Conservation (phyloP, 306 rosid species). For the Quercus mongolica region DNA sequence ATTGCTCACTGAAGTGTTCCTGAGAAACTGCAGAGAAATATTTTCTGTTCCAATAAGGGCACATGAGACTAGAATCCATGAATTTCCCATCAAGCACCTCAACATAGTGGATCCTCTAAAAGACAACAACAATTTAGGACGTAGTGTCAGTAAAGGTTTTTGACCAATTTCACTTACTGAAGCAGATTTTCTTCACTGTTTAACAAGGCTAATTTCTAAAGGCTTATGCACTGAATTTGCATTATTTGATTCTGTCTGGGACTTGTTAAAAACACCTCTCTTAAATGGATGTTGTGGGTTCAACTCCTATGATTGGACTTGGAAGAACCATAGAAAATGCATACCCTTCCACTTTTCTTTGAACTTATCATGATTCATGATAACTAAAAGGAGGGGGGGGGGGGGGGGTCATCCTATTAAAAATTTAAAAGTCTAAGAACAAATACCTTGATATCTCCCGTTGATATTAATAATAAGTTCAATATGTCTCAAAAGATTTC, state of each 20-base stretch:
- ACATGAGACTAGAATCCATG: conserved; percentile 14
- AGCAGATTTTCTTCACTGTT: conserved; percentile 3
- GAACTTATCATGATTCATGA: too few relatives aligned
- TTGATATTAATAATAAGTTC: too few relatives aligned
- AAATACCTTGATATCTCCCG: too few relatives aligned
- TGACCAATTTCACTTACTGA: conserved; percentile 13
- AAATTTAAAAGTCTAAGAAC: too few relatives aligned
- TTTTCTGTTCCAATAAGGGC: conserved; percentile 30
- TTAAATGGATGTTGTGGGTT: too few relatives aligned
- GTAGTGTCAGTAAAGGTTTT: conserved; percentile 54
- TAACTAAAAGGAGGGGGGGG: too few relatives aligned
- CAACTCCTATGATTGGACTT: too few relatives aligned
- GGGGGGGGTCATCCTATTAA: too few relatives aligned
- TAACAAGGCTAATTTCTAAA: not conserved
- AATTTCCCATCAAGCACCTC: conserved; percentile 47
- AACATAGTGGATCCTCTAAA: conserved; percentile 72
- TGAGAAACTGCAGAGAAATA: conserved; percentile 43
- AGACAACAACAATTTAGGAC: conserved; percentile 64
- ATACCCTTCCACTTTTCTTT: too few relatives aligned
- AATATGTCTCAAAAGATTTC: too few relatives aligned
- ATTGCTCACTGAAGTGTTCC: conserved; percentile 52
- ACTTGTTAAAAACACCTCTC: not conserved
- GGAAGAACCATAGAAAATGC: too few relatives aligned
- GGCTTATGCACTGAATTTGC: conserved; percentile 1
- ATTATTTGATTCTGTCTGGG: not conserved